phyloP scores from a whole-genome alignment of 2,329 filamentous ascomycete genomes.

The Bipolaris victoriae region DNA sequence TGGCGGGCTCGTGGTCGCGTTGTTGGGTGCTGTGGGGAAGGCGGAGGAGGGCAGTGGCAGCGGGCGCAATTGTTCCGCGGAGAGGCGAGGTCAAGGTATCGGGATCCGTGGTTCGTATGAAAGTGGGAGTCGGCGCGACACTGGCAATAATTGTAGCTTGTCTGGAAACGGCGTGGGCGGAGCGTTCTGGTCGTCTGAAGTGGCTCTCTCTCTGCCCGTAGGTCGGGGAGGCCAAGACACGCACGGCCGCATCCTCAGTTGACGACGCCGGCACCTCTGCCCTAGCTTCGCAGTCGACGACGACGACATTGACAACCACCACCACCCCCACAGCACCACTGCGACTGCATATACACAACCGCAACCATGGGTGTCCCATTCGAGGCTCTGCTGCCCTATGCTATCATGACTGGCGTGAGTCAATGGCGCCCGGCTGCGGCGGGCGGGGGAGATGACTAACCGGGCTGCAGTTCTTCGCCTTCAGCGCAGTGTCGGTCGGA shows the following conservation, averaged over 20 bases:
- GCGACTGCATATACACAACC: constrained; percentile 31
- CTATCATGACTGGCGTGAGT: constrained; percentile 66
- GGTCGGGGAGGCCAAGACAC: constrained; percentile 25
- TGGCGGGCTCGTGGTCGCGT: constrained; percentile 31
- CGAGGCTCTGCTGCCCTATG: constrained; percentile 69
- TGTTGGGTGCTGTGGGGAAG: constrained; percentile 32
- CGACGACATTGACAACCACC: constrained; percentile 21
- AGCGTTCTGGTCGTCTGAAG: constrained; percentile 36
- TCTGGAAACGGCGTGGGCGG: constrained; percentile 36
- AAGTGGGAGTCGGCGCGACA: constrained; percentile 43
- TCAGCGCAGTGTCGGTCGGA: constrained; percentile 64
- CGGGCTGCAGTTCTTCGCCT: constrained; percentile 62
- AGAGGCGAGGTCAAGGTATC: constrained; percentile 20
- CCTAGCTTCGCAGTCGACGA: constrained; percentile 15
- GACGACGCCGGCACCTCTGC: constrained; percentile 25
- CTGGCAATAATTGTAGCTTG: constrained; percentile 33
- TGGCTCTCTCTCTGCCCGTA: constrained; percentile 32
- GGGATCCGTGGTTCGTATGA: constrained; percentile 43
- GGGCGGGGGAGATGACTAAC: constrained; percentile 26
- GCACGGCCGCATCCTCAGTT: constrained; percentile 22
- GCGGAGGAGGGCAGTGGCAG: constrained; percentile 28
- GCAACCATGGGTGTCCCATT: constrained; percentile 69
- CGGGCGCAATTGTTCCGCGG: constrained; percentile 34
- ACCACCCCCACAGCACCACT: constrained; percentile 28
- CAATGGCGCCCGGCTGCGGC: constrained; percentile 16